A percentile compares a stretch with the other conserved stretches of the same genome.
phyloP scores from a whole-genome alignment of 1,139 yeast genomes.

The Pichia sp. region DNA sequence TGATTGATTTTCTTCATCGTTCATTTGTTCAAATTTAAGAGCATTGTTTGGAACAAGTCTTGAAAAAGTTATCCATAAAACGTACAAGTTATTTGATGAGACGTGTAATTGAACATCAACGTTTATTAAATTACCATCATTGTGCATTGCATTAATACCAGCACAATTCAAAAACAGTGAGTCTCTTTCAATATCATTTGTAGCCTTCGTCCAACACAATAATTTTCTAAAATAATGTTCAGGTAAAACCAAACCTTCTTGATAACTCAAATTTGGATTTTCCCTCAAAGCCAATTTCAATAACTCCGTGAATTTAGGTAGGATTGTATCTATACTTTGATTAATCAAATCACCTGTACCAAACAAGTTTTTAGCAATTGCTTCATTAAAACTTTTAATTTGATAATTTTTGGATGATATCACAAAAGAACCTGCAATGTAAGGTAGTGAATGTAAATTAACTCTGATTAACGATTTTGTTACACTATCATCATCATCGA shows the following conservation, averaged over 20 bases:
- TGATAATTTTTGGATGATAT: constrained; percentile 44
- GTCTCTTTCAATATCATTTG: constrained; percentile 30
- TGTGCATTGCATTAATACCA: constrained; percentile 62
- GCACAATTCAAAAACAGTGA: constrained; percentile 50
- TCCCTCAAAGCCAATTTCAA: constrained; percentile 43
- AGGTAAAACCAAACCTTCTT: constrained; percentile 62
- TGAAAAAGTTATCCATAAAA: constrained; percentile 86
- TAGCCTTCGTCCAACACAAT: constrained; percentile 28
- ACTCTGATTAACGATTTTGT: constrained; percentile 34
- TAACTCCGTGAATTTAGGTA: constrained; percentile 60
- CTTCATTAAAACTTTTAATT: constrained; percentile 65
- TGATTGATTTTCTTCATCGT: neutral
- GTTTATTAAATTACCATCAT: constrained; percentile 57
- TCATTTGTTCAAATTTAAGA: neutral
- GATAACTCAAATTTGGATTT: constrained; percentile 35
- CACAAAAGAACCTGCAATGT: constrained; percentile 80
- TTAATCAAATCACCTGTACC: constrained; percentile 56
- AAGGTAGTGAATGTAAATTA: constrained; percentile 71
- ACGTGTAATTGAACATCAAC: constrained; percentile 81
- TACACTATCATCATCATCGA: constrained; percentile 33
- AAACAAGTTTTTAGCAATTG: constrained; percentile 71
- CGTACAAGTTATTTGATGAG: constrained; percentile 49
- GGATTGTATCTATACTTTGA: constrained; percentile 45
- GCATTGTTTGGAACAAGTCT: constrained; percentile 31
- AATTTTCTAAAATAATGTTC: constrained; percentile 80